These are phyloP conservation scores for Rhododendron ferrugineum DNA, from an alignment of 148 eudicot genomes.

Conservation along the genomic window DNA sequence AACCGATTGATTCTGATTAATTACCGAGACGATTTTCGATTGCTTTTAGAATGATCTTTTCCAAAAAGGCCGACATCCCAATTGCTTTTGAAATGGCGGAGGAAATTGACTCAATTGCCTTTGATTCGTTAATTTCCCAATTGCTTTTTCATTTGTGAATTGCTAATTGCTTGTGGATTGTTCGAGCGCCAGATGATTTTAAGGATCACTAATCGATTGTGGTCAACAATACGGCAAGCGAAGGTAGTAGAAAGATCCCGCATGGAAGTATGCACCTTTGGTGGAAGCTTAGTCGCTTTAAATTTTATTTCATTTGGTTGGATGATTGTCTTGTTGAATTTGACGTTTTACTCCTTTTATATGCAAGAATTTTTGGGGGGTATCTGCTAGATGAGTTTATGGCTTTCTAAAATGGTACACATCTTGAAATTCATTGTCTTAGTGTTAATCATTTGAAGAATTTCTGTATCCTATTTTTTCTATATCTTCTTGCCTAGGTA, in stretches of 20 bases:
- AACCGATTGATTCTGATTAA: not conserved
- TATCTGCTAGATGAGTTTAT: not conserved
- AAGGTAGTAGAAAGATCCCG: not conserved
- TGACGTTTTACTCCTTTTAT: too few relatives aligned
- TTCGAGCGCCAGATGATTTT: not conserved
- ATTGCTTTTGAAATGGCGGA: not conserved
- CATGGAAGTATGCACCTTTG: not conserved
- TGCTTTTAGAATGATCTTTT: not conserved
- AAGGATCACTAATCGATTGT: not conserved
- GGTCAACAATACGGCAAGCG: not conserved
- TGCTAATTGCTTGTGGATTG: not conserved
- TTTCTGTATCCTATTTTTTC: not conserved
- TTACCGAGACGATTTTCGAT: not conserved
- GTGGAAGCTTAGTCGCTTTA: not conserved
- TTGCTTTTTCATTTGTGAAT: too few relatives aligned
- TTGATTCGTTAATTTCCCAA: too few relatives aligned
- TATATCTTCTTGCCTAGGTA: not conserved
- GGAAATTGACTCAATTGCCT: not conserved
- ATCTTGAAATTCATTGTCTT: not conserved
- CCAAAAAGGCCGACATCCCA: not conserved
- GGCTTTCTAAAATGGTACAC: not conserved
- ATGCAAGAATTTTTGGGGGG: too few relatives aligned
- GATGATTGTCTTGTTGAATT: too few relatives aligned
- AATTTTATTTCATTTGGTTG: not conserved
- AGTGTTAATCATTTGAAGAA: not conserved